Evolutionary conservation across 108 stramenopile genomes (phyloP).

Genomic region (Skeletonema potamos): DNA sequence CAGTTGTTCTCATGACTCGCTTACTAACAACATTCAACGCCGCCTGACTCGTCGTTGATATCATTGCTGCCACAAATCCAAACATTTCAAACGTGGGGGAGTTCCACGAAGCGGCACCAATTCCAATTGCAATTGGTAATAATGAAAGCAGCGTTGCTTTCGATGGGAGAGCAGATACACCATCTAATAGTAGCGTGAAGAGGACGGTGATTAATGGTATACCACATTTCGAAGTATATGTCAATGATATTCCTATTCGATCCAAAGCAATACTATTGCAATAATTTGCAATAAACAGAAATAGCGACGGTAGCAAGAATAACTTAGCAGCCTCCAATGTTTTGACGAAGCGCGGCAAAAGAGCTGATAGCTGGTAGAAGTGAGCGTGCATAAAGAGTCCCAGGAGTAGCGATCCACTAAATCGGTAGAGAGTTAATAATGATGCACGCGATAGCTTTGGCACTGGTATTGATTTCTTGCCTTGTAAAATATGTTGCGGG

Average conservation of each 20-base stretch:
- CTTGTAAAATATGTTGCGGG: not conserved
- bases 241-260: slow-evolving; percentile 78
- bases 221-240: slow-evolving; percentile 79
- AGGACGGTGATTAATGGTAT: slow-evolving; percentile 76
- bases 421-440: slow-evolving; percentile 68
- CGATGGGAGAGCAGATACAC: slow-evolving; percentile 55
- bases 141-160: slow-evolving; percentile 53
- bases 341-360: slow-evolving; percentile 41
- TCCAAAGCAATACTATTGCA: slow-evolving; percentile 67
- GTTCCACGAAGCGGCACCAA: slow-evolving; percentile 78
- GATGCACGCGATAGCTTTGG: slow-evolving; percentile 52
- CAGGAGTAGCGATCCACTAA: slow-evolving; percentile 66
- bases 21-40: slow-evolving; percentile 72
- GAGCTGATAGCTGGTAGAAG: slow-evolving; percentile 38
- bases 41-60: slow-evolving; percentile 67
- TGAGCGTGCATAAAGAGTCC: slow-evolving; percentile 64
- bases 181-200: slow-evolving; percentile 64
- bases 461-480: slow-evolving; percentile 7
- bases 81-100: slow-evolving; percentile 67
- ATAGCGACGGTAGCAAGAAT: slow-evolving; percentile 66
- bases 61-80: slow-evolving; percentile 66
- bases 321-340: slow-evolving; percentile 35
- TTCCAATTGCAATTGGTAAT: slow-evolving; percentile 72
- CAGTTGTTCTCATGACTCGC: slow-evolving; percentile 55
- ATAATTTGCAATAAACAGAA: slow-evolving; percentile 75